Percentiles rank a stretch among this genome's conserved stretches.
phyloP scores from a whole-genome alignment of 2,329 filamentous ascomycete genomes.

The Colletotrichum filicis region DNA sequence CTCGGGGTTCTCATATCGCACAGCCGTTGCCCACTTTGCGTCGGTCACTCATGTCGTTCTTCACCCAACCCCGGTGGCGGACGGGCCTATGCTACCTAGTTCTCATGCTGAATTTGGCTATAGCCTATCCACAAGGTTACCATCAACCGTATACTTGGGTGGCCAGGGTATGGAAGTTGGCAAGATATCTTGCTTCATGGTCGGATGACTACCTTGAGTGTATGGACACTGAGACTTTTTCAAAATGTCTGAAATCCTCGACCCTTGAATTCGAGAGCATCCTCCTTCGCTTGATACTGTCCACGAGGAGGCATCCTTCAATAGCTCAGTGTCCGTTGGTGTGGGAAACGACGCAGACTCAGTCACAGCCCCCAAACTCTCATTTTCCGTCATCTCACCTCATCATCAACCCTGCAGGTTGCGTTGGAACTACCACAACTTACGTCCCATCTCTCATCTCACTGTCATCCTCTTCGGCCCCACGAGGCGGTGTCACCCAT shows the following conservation, averaged over 20 bases:
- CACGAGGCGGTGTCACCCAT: neutral
- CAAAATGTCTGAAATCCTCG: neutral
- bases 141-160: constrained; percentile 1
- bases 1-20: neutral
- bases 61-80: neutral
- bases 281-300: neutral
- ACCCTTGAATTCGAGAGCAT: neutral
- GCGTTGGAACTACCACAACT: constrained; percentile 18
- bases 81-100: neutral
- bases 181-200: neutral
- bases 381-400: constrained; percentile 31
- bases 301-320: neutral
- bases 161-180: constrained; percentile 1
- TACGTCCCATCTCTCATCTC: constrained; percentile 5
- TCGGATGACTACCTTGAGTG: neutral
- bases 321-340: neutral
- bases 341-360: neutral
- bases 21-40: neutral
- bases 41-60: neutral
- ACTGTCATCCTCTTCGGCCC: constrained; percentile 1
- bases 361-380: constrained; percentile 12
- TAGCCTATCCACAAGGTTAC: neutral
- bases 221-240: neutral
- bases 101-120: neutral
- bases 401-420: constrained; percentile 32